Evolutionary conservation across 2,329 filamentous ascomycete species (phyloP).

Genomic region (Geosmithia flava): DNA sequence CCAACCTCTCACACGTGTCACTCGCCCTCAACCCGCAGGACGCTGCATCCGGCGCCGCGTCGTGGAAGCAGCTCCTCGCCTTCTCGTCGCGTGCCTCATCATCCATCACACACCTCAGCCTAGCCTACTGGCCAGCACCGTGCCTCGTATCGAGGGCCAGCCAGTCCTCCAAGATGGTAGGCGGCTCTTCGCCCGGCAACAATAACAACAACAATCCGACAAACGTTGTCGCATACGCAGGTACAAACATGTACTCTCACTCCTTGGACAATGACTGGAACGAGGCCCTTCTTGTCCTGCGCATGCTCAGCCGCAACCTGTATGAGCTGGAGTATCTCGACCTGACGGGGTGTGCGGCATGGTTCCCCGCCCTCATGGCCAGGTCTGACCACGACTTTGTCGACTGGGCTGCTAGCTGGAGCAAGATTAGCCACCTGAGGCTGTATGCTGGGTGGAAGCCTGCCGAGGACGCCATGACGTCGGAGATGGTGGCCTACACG

Average conservation of each 20-base stretch:
- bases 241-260: conserved; percentile 45
- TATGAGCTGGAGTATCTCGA: conserved; percentile 50
- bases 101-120: conserved; percentile 45
- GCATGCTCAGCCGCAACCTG: conserved; percentile 37
- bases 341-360: conserved; percentile 44
- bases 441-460: conserved; percentile 31
- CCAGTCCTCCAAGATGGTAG: conserved; percentile 24
- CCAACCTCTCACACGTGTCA: conserved; percentile 48
- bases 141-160: conserved; percentile 42
- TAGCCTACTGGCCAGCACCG: conserved; percentile 51
- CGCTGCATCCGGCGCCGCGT: conserved; percentile 17
- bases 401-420: conserved; percentile 42
- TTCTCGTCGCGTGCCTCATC: conserved; percentile 38
- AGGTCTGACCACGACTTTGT: conserved; percentile 31
- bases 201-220: conserved; percentile 16
- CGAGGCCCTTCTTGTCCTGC: conserved; percentile 43
- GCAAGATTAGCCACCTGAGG: conserved; percentile 33
- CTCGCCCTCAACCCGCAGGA: conserved; percentile 32
- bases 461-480: conserved; percentile 16
- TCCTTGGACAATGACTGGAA: conserved; percentile 45
- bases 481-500: conserved; percentile 17
- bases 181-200: conserved; percentile 25
- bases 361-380: conserved; percentile 35
- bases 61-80: conserved; percentile 46
- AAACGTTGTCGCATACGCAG: conserved; percentile 30